These are phyloP conservation scores for Neoarthrinium moseri DNA, from an alignment of 2,329 filamentous ascomycete species.

Conservation along the genomic window DNA sequence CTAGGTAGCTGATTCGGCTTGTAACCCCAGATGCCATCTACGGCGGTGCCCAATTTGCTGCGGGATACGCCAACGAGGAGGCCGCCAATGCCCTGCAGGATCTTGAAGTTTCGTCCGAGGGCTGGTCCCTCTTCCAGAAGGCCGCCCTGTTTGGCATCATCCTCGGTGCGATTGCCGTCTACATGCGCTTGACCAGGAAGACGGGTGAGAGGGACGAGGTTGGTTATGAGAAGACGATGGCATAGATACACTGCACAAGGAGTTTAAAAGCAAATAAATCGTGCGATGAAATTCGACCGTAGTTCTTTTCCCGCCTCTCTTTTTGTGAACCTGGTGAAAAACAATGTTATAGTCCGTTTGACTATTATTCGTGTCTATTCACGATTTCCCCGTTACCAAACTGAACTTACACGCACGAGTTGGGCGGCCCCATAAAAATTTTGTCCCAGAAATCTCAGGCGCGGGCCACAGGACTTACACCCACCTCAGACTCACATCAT, in stretches of 20 bases:
- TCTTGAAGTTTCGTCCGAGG: constrained; percentile 25
- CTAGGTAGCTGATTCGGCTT: constrained; percentile 30
- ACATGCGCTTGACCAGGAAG: constrained; percentile 39
- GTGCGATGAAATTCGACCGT: neutral
- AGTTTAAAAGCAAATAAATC: constrained; percentile 6
- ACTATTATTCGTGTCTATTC: no score
- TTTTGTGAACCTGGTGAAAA: neutral
- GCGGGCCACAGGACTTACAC: neutral
- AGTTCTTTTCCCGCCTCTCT: neutral
- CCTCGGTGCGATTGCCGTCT: constrained; percentile 42
- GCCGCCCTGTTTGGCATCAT: constrained; percentile 49
- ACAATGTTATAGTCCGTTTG: neutral
- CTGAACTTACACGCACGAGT: neutral
- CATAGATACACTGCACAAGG: constrained; percentile 25
- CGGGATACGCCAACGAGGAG: constrained; percentile 33
- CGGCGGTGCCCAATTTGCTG: constrained; percentile 35
- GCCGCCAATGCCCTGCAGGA: constrained; percentile 19
- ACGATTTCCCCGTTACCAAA: no score
- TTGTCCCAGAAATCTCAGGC: constrained; percentile 1
- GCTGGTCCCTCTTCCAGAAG: constrained; percentile 47
- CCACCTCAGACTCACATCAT: neutral
- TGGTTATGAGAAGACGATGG: constrained; percentile 44
- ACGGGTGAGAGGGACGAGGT: constrained; percentile 28
- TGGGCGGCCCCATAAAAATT: constrained; percentile 11
- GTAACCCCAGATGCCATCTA: constrained; percentile 27